These are phyloP conservation scores for Omphalotus guepiniiformis DNA, from an alignment of 768 basidiomycete genomes.

Conservation along the genomic window DNA sequence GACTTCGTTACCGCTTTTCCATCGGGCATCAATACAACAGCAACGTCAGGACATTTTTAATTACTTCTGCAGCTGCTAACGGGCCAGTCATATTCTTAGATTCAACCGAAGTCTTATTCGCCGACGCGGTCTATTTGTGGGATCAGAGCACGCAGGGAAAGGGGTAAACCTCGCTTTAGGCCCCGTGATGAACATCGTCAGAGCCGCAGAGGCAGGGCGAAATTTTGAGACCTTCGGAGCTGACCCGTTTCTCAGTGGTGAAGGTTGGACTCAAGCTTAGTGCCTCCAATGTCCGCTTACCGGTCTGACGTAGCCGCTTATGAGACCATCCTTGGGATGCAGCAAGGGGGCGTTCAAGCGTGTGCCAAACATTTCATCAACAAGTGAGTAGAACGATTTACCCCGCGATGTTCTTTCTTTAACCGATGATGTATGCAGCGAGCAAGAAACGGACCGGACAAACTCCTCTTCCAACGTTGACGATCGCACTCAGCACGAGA, in stretches of 20 bases:
- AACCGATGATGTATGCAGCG: slow-evolving; percentile 32
- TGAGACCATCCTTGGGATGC: slow-evolving; percentile 82
- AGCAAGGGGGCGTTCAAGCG: slow-evolving; percentile 75
- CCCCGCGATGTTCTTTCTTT: not conserved
- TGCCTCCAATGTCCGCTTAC: not conserved
- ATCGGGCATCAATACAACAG: slow-evolving; percentile 75
- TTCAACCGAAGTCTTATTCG: slow-evolving; percentile 80
- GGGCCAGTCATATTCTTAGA: slow-evolving; percentile 24
- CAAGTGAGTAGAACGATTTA: slow-evolving; percentile 46
- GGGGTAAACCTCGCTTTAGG: slow-evolving; percentile 62
- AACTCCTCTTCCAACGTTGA: slow-evolving; percentile 63
- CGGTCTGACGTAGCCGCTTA: slow-evolving; percentile 38
- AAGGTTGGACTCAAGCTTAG: slow-evolving; percentile 26
- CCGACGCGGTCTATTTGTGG: slow-evolving; percentile 72
- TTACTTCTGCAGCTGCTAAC: slow-evolving; percentile 5
- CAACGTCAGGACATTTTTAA: slow-evolving; percentile 50
- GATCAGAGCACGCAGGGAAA: slow-evolving; percentile 76
- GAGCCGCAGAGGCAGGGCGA: slow-evolving; percentile 72
- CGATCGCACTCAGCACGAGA: slow-evolving; percentile 75
- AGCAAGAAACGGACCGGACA: slow-evolving; percentile 63
- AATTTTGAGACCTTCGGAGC: slow-evolving; percentile 97
- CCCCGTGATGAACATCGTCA: slow-evolving; percentile 44
- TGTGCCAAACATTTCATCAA: slow-evolving; percentile 82
- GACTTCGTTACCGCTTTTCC: slow-evolving; percentile 80
- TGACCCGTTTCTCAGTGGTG: slow-evolving; percentile 85